These are phyloP conservation scores for Debaryomyces sp. DNA, from an alignment of 1,139 yeast genomes.

Conservation along the genomic window DNA sequence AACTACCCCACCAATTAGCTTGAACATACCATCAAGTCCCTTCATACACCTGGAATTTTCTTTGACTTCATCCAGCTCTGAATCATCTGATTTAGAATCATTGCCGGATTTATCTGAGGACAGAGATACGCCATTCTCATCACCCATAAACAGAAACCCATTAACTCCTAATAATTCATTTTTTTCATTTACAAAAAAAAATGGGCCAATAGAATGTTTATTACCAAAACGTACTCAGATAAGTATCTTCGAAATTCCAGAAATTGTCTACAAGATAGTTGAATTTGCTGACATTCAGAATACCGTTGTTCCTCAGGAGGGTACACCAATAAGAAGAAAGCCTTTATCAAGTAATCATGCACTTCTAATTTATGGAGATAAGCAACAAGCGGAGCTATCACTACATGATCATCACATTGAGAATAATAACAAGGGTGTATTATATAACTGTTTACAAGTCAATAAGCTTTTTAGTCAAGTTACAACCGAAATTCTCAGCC, in stretches of 20 bases:
- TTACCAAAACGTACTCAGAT: conserved; percentile 20
- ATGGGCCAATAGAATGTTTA: background rate
- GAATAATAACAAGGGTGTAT: conserved; percentile 18
- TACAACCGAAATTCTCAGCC: conserved; percentile 56
- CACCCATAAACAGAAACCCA: conserved; percentile 20
- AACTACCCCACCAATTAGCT: background rate
- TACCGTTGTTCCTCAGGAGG: conserved; percentile 59
- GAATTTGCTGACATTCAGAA: conserved; percentile 55
- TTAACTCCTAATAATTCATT: conserved; percentile 1
- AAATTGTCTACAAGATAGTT: conserved; percentile 65
- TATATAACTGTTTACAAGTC: conserved; percentile 67
- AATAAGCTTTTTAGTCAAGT: conserved; percentile 65
- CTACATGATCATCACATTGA: conserved; percentile 36
- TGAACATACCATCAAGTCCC: conserved; percentile 3
- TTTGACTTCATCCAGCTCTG: conserved; percentile 18
- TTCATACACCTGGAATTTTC: conserved; percentile 20
- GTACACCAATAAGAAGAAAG: conserved; percentile 59
- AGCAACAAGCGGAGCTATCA: conserved; percentile 49
- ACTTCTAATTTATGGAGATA: conserved; percentile 50
- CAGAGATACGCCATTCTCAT: conserved; percentile 31
- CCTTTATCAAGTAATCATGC: conserved; percentile 70
- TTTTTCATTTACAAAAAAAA: background rate
- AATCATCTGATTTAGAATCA: conserved; percentile 36
- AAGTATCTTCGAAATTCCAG: conserved; percentile 73
- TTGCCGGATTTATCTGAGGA: conserved; percentile 41